Conservation (phyloP, 768 basidiomycete genomes). For the Collybia nuda region DNA sequence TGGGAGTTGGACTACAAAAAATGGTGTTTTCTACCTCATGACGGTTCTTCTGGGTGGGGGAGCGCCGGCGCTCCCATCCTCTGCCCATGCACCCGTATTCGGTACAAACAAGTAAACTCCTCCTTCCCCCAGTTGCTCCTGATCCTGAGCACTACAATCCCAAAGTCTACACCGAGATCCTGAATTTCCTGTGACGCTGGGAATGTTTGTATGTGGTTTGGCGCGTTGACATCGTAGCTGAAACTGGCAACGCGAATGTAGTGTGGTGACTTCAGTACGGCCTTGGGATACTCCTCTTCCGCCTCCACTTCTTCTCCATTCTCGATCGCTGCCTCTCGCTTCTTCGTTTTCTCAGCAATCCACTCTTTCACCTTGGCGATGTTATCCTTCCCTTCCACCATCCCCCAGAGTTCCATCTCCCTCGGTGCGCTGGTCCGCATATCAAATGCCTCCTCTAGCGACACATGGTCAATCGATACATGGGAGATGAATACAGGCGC, state of each 20-base stretch:
- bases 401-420: conserved; percentile 89
- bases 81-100: conserved; percentile 77
- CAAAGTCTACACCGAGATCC: conserved; percentile 78
- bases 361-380: conserved; percentile 58
- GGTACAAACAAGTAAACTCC: conserved; percentile 87
- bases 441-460: conserved; percentile 80
- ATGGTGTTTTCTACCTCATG: conserved; percentile 5
- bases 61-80: conserved; percentile 40
- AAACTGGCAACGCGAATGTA: conserved; percentile 71
- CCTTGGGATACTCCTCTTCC: conserved; percentile 42
- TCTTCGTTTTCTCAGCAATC: conserved; percentile 41
- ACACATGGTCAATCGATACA: conserved; percentile 87
- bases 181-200: conserved; percentile 66
- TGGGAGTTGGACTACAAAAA: not conserved
- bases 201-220: conserved; percentile 76
- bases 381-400: conserved; percentile 80
- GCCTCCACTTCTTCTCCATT: conserved; percentile 29
- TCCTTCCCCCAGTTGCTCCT: conserved; percentile 85
- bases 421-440: conserved; percentile 72
- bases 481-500: conserved; percentile 72
- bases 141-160: conserved; percentile 77
- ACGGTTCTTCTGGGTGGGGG: conserved; percentile 29
- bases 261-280: conserved; percentile 42
- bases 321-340: conserved; percentile 29
- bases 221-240: conserved; percentile 58